phyloP scores from a whole-genome alignment of 352 stramenopile genomes.

The Phytophthora pseudosyringae region DNA sequence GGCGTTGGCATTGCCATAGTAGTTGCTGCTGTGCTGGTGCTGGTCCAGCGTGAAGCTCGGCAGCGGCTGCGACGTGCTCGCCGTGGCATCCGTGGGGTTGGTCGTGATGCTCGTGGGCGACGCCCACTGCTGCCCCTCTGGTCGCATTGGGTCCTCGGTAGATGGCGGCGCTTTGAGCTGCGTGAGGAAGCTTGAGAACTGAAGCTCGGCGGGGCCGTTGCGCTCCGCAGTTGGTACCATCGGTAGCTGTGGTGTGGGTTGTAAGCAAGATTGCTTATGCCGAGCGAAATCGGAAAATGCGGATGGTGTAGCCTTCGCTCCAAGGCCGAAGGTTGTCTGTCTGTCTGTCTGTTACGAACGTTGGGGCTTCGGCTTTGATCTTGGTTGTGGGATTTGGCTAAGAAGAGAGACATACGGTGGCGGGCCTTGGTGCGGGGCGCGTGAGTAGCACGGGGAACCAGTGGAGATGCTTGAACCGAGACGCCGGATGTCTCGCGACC shows the following conservation, averaged over 20 bases:
- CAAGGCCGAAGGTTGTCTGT: constrained; percentile 31
- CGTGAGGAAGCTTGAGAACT: constrained; percentile 53
- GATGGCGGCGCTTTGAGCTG: constrained; percentile 42
- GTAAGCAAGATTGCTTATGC: constrained; percentile 43
- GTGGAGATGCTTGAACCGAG: constrained; percentile 39
- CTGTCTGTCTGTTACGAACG: constrained; percentile 24
- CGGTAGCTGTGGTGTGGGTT: constrained; percentile 2
- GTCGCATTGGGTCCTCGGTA: constrained; percentile 28
- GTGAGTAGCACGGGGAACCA: constrained; percentile 39
- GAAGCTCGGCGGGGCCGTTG: constrained; percentile 24
- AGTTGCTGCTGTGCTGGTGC: constrained; percentile 22
- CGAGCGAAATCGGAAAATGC: constrained; percentile 40
- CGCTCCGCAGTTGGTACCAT: constrained; percentile 34
- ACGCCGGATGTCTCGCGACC: constrained; percentile 38
- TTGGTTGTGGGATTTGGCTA: constrained; percentile 34
- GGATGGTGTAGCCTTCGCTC: constrained; percentile 12
- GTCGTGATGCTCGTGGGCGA: constrained; percentile 41
- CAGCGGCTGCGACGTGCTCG: constrained; percentile 28
- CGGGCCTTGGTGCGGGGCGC: constrained; percentile 23
- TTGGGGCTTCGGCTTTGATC: constrained; percentile 16
- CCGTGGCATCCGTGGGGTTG: constrained; percentile 22
- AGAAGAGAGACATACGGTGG: constrained; percentile 39
- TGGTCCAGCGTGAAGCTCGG: constrained; percentile 40
- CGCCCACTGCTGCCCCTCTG: constrained; percentile 33
- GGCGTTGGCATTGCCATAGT: constrained; percentile 17